These are phyloP conservation scores for Xylariaceae sp. DNA, from an alignment of 2,329 filamentous ascomycete species.

Conservation along the genomic window DNA sequence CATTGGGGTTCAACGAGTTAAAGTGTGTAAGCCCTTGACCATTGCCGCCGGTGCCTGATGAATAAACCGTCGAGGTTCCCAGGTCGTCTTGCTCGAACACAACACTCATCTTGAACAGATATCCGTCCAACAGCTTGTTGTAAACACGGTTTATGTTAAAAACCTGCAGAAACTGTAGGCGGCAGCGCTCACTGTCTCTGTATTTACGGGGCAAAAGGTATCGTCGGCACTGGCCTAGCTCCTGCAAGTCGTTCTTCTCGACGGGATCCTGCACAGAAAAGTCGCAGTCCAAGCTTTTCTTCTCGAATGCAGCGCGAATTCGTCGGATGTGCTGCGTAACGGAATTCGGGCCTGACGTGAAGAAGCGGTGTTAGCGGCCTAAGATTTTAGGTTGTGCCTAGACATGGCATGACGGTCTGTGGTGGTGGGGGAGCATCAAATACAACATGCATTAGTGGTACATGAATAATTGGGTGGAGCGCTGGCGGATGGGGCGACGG, in stretches of 20 bases:
- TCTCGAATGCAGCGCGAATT: slow-evolving; percentile 26
- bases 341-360: slow-evolving; percentile 22
- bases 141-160: slow-evolving; percentile 34
- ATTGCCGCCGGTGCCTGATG: slow-evolving; percentile 52
- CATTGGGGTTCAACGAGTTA: slow-evolving; percentile 43
- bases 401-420: neutral
- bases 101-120: slow-evolving; percentile 52
- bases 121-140: slow-evolving; percentile 33
- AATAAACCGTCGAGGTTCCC: slow-evolving; percentile 49
- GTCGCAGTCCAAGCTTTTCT: slow-evolving; percentile 26
- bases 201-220: slow-evolving; percentile 32
- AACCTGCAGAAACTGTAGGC: slow-evolving; percentile 50
- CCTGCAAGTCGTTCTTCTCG: slow-evolving; percentile 4
- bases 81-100: slow-evolving; percentile 58
- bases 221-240: slow-evolving; percentile 30
- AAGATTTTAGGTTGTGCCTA: slow-evolving; percentile 23
- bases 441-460: no score
- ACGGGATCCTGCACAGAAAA: slow-evolving; percentile 16
- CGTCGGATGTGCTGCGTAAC: slow-evolving; percentile 28
- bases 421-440: no score
- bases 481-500: no score
- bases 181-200: slow-evolving; percentile 43
- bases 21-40: slow-evolving; percentile 51
- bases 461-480: no score
- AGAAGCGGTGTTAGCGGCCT: slow-evolving; percentile 29